These are phyloP conservation scores for Fusarium sp. DNA, from an alignment of 2,329 filamentous ascomycete genomes.

Conservation along the genomic window DNA sequence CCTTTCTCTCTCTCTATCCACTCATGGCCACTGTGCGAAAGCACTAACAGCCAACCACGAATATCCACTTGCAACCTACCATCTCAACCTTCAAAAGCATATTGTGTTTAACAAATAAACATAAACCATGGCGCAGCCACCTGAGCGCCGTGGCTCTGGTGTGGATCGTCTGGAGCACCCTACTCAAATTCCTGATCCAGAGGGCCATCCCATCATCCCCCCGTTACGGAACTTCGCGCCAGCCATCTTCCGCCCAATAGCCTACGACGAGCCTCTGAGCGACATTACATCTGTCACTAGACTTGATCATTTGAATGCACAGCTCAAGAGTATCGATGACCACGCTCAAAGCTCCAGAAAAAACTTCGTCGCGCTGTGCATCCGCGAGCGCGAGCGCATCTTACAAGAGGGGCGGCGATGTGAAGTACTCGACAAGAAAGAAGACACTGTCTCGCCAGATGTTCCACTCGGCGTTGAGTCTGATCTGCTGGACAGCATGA, in stretches of 20 bases:
- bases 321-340: constrained; percentile 40
- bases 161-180: not conserved
- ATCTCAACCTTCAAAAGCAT: not conserved
- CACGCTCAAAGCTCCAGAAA: constrained; percentile 47
- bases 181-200: constrained; percentile 18
- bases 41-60: constrained; percentile 13
- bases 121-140: constrained; percentile 29
- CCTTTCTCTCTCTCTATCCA: not conserved
- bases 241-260: constrained; percentile 52
- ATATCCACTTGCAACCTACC: not conserved
- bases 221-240: constrained; percentile 12
- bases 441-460: not conserved
- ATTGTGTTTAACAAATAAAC: not conserved
- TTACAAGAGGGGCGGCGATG: constrained; percentile 36
- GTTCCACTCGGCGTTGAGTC: constrained; percentile 9
- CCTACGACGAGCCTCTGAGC: constrained; percentile 7
- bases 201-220: constrained; percentile 28
- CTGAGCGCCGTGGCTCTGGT: not conserved
- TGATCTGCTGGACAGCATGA: constrained; percentile 43
- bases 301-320: constrained; percentile 34
- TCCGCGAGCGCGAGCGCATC: constrained; percentile 51
- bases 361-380: constrained; percentile 49
- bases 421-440: constrained; percentile 21
- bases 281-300: constrained; percentile 20
- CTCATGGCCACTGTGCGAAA: constrained; percentile 13